phyloP scores from a whole-genome alignment of 176 grass and related monocot species.

The Oryza meridionalis region DNA sequence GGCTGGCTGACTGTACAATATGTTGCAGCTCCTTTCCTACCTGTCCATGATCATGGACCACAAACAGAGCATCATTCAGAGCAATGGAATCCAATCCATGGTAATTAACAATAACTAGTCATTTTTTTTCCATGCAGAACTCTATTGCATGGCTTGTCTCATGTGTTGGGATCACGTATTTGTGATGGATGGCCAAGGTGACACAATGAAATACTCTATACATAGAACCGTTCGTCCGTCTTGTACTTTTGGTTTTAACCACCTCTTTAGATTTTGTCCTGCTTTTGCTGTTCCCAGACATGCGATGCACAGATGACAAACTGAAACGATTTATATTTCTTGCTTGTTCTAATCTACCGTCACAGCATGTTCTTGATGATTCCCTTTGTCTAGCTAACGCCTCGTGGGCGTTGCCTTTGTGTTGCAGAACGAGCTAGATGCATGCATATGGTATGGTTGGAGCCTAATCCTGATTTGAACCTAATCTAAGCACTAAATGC shows the following conservation, averaged over 20 bases:
- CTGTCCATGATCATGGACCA: slow-evolving; percentile 36
- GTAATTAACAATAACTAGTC: background rate
- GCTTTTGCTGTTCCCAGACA: slow-evolving; percentile 27
- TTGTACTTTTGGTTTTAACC: background rate
- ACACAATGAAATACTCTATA: background rate
- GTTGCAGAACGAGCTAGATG: slow-evolving; percentile 5
- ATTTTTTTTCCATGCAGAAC: background rate
- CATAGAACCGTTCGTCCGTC: background rate
- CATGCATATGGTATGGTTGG: background rate
- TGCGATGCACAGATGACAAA: slow-evolving; percentile 11
- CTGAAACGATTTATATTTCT: slow-evolving; percentile 9
- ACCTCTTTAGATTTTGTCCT: background rate
- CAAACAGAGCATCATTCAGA: background rate
- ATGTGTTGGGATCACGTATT: slow-evolving; percentile 12
- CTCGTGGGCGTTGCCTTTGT: background rate
- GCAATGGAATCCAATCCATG: background rate
- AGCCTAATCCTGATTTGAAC: background rate
- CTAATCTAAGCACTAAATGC: background rate
- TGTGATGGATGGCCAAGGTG: background rate
- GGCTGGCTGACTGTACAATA: slow-evolving; percentile 24
- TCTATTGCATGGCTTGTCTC: slow-evolving; percentile 11
- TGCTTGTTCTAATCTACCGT: slow-evolving; percentile 10
- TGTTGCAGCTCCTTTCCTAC: background rate
- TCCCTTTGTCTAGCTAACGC: slow-evolving; percentile 6
- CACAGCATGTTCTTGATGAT: slow-evolving; percentile 24